phyloP scores from a whole-genome alignment of 192 early-diverging fungal genomes.

The Rhizophagus clarus region DNA sequence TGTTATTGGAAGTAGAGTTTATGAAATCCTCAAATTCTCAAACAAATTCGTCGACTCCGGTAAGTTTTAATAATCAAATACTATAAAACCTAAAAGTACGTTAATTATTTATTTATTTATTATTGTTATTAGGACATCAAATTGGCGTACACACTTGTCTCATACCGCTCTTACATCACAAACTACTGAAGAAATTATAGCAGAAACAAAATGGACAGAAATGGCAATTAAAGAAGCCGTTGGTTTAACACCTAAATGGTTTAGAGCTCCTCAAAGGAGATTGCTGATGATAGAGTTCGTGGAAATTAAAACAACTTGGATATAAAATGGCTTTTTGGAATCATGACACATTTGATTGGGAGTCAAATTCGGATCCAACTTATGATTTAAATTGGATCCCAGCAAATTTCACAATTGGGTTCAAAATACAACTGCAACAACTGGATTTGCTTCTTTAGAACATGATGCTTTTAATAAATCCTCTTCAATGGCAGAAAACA shows the following conservation, averaged over 20 bases:
- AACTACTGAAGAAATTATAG: slow-evolving; percentile 65
- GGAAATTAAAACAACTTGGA: slow-evolving; percentile 56
- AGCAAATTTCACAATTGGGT: slow-evolving; percentile 20
- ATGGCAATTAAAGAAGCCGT: slow-evolving; percentile 49
- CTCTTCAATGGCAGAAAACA: slow-evolving; percentile 36
- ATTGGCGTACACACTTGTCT: slow-evolving; percentile 64
- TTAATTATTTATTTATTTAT: background rate
- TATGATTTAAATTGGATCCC: slow-evolving; percentile 8
- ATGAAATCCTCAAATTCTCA: slow-evolving; percentile 41
- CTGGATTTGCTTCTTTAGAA: slow-evolving; percentile 44
- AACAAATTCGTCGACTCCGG: slow-evolving; percentile 36
- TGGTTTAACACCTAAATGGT: slow-evolving; percentile 51
- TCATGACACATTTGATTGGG: slow-evolving; percentile 30
- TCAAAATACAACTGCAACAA: slow-evolving; percentile 22
- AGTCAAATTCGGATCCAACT: background rate
- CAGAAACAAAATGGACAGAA: slow-evolving; percentile 62
- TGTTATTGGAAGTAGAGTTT: slow-evolving; percentile 46
- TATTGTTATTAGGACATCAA: slow-evolving; percentile 30
- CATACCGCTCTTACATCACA: slow-evolving; percentile 54
- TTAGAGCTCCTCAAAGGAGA: slow-evolving; percentile 65
- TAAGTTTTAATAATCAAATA: background rate
- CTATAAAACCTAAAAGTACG: background rate
- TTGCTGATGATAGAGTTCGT: slow-evolving; percentile 71
- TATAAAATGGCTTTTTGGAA: slow-evolving; percentile 41
- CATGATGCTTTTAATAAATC: slow-evolving; percentile 43